Conservation (phyloP, 768 basidiomycete genomes). For the Leccinum obscurum region DNA sequence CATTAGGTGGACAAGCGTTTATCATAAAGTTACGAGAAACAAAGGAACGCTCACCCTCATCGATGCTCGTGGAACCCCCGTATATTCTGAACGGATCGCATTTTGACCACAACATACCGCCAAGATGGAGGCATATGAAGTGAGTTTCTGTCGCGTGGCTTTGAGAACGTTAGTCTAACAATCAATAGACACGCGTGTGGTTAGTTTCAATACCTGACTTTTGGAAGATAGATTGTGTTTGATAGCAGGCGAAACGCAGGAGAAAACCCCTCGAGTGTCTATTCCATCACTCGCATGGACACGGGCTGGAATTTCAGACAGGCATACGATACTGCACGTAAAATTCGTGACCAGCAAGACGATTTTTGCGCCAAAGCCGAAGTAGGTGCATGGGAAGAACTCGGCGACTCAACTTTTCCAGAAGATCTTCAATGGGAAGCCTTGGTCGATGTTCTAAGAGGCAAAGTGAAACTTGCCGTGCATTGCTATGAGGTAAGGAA, state of each 20-base stretch:
- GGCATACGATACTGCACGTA: slow-evolving; percentile 76
- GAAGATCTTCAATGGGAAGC: slow-evolving; percentile 76
- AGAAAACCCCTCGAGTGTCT: slow-evolving; percentile 37
- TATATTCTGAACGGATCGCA: slow-evolving; percentile 35
- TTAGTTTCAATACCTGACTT: slow-evolving; percentile 26
- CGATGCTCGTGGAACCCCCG: slow-evolving; percentile 52
- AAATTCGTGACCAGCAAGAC: slow-evolving; percentile 69
- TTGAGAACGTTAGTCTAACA: background rate
- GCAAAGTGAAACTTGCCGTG: slow-evolving; percentile 55
- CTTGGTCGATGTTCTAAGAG: slow-evolving; percentile 74
- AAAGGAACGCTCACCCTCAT: slow-evolving; percentile 44
- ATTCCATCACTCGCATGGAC: slow-evolving; percentile 70
- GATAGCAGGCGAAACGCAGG: slow-evolving; percentile 13
- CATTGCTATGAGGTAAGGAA: slow-evolving; percentile 39
- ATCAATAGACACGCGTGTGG: slow-evolving; percentile 39
- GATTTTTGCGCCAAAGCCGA: slow-evolving; percentile 66
- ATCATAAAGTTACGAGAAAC: slow-evolving; percentile 51
- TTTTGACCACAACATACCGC: slow-evolving; percentile 19
- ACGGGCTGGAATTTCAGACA: slow-evolving; percentile 72
- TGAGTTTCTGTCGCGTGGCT: slow-evolving; percentile 5
- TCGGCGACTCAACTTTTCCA: slow-evolving; percentile 44
- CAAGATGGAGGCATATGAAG: slow-evolving; percentile 33
- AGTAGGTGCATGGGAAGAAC: slow-evolving; percentile 38
- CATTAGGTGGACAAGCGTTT: slow-evolving; percentile 49
- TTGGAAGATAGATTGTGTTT: background rate